Evolutionary conservation across 2,329 filamentous ascomycete species (phyloP), one percentile per base, ranked within the genome.

Genomic region (Paecilomyces sp.): DNA sequence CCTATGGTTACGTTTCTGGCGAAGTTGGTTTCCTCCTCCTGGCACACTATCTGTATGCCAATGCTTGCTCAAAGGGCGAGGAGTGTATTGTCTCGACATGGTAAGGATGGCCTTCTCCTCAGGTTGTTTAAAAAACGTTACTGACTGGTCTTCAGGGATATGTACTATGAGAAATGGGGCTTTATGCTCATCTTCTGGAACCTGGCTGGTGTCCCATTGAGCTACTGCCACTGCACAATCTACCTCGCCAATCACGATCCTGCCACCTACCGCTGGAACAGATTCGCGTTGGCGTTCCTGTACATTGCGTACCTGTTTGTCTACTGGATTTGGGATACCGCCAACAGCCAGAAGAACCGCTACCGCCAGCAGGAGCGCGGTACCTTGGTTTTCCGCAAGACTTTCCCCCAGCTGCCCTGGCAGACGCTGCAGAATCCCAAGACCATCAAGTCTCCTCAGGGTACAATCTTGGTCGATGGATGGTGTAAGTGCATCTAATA

Each of bases 131-230:
- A 12, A 36, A n/a, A 18, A 53, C 22, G 34, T 34, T 30, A 53
- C 25, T 54, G 54, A 50, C 60, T 58, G 28, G 52, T 31, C 47
- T 31, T n/a, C 57, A 85, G 83, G 88, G 92, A 96, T 70, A 96
- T 96, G 88, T 96, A 95, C 81, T 93, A 91, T 69, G 92, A 96
- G 82, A 96, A 96, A 79, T 92, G 90, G 85, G 92, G 92, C 57
- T 96, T 96, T 81, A 96, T 96, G 92, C 85, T 96, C 66, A 95
- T 95, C 75, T 96, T 96, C 85, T 96, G 92, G 92, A 96, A 96
- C 77, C 81, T 96, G 73, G 91, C 92, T 54, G 92, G 92, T 66
- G 92, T 96, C 28, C 92, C 92, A 13, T 82, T 96, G 57, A 92
- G 87, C 58, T 96, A 96, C 83, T 96, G 91, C 80, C 92, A 96